These are phyloP conservation scores for Mycena maculata DNA, from an alignment of 768 basidiomycete genomes.

Conservation along the genomic window DNA sequence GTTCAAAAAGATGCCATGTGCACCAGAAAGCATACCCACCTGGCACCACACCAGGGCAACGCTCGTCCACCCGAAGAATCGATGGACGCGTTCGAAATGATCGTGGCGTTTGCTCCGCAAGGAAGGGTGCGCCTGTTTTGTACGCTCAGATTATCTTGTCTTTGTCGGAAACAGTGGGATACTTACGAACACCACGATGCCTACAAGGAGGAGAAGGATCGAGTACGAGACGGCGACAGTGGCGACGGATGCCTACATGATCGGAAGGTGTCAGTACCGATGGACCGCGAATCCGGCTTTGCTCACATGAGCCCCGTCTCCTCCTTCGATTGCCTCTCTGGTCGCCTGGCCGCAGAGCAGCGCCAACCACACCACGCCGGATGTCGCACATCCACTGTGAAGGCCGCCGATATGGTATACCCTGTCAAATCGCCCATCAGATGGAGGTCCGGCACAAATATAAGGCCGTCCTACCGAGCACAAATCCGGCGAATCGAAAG, in stretches of 20 bases:
- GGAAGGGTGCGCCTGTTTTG: conserved; percentile 62
- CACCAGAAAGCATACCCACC: conserved; percentile 42
- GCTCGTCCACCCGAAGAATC: conserved; percentile 67
- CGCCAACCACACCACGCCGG: conserved; percentile 64
- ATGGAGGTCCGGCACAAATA: not conserved
- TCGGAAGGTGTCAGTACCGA: conserved; percentile 50
- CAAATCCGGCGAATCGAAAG: conserved; percentile 63
- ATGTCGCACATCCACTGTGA: conserved; percentile 68
- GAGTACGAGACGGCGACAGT: conserved; percentile 65
- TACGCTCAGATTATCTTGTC: too few relatives aligned
- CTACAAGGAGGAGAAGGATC: conserved; percentile 59
- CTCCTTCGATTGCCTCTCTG: conserved; percentile 54
- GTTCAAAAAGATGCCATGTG: not conserved
- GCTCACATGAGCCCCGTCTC: conserved; percentile 33
- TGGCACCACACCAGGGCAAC: conserved; percentile 67
- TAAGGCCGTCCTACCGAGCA: conserved; percentile 44
- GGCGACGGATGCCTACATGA: conserved; percentile 55
- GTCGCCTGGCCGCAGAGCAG: conserved; percentile 64
- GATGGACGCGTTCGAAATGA: conserved; percentile 65
- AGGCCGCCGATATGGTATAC: conserved; percentile 72
- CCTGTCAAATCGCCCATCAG: conserved; percentile 30
- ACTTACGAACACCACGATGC: conserved; percentile 64
- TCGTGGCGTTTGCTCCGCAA: conserved; percentile 62
- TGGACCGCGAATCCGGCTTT: not conserved
- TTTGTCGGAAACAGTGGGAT: too few relatives aligned